A percentile compares a stretch with the other conserved stretches of the same genome.
phyloP scores from a whole-genome alignment of 1,284 basidiomycete species.

The Wallemia ichthyophaga region DNA sequence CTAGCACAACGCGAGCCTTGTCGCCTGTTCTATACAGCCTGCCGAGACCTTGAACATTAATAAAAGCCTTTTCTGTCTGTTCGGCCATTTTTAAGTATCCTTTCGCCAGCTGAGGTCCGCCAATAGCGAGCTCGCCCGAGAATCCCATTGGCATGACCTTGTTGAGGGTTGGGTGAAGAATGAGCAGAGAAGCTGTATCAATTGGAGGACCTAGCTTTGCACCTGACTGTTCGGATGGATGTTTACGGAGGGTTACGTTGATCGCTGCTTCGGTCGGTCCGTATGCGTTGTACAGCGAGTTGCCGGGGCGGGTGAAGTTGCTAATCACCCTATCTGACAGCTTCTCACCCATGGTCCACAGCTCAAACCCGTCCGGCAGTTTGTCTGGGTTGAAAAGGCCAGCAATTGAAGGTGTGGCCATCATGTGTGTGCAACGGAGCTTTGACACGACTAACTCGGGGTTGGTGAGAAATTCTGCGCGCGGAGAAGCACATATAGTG shows the following conservation, averaged over 20 bases:
- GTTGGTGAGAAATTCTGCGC: constrained; percentile 11
- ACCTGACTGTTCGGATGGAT: constrained; percentile 7
- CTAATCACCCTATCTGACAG: constrained; percentile 12
- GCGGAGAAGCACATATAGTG: constrained; percentile 11
- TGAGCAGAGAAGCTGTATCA: constrained; percentile 9
- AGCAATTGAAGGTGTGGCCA: constrained; percentile 12
- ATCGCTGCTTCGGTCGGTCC: constrained; percentile 14
- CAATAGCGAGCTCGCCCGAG: constrained; percentile 12
- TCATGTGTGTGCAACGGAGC: constrained; percentile 12
- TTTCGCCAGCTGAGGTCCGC: constrained; percentile 12
- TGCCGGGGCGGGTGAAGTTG: constrained; percentile 10
- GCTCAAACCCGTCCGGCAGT: constrained; percentile 11
- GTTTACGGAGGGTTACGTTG: constrained; percentile 13
- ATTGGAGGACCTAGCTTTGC: constrained; percentile 11
- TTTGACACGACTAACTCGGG: constrained; percentile 9
- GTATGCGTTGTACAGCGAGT: constrained; percentile 12
- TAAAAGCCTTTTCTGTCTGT: constrained; percentile 10
- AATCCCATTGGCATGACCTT: constrained; percentile 7
- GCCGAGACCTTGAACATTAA: constrained; percentile 8
- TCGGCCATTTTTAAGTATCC: constrained; percentile 11
- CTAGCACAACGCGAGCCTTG: constrained; percentile 10
- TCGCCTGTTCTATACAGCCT: constrained; percentile 13
- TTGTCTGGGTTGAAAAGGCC: constrained; percentile 10
- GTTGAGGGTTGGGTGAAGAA: constrained; percentile 7
- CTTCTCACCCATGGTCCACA: constrained; percentile 14